These are phyloP conservation scores for Apiotrichum siamense DNA, from an alignment of 1,284 basidiomycete genomes.

Conservation along the genomic window DNA sequence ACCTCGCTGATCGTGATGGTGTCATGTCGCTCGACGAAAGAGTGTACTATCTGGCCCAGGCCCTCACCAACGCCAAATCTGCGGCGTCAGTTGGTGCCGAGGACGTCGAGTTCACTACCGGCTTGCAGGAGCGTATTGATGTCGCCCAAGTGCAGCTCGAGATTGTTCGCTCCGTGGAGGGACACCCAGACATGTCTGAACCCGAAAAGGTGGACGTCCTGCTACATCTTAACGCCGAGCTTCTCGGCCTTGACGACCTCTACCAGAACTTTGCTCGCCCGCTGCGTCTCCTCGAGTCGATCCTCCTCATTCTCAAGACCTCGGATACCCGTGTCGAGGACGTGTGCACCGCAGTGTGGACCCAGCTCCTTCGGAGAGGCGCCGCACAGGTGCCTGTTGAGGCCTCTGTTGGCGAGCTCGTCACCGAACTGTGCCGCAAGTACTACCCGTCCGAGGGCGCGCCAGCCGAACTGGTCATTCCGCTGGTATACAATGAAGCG, in stretches of 20 bases:
- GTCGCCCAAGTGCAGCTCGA: conserved; percentile 95
- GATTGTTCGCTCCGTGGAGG: conserved; percentile 51
- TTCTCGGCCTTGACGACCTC: conserved; percentile 55
- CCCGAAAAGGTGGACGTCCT: conserved; percentile 58
- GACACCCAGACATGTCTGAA: conserved; percentile 42
- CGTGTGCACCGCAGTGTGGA: conserved; percentile 80
- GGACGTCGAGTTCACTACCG: conserved; percentile 85
- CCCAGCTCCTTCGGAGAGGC: conserved; percentile 73
- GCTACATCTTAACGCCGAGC: conserved; percentile 53
- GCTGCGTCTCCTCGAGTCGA: conserved; percentile 74
- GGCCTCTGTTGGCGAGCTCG: conserved; percentile 35
- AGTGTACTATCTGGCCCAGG: conserved; percentile 83
- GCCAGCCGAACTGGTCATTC: conserved; percentile 34
- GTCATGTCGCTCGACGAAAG: conserved; percentile 64
- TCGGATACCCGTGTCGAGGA: conserved; percentile 84
- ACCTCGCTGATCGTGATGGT: conserved; percentile 74
- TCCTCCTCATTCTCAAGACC: conserved; percentile 86
- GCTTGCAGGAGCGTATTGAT: conserved; percentile 92
- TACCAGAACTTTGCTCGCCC: conserved; percentile 85
- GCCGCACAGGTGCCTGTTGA: not conserved
- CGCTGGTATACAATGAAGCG: conserved; percentile 31
- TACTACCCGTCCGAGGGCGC: conserved; percentile 81
- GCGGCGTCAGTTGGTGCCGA: conserved; percentile 66
- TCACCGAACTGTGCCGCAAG: conserved; percentile 68
- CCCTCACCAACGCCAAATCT: conserved; percentile 92